Base-by-base conservation (phyloP, 495 filamentous ascomycete genomes). In the Podospora didyma region DNA sequence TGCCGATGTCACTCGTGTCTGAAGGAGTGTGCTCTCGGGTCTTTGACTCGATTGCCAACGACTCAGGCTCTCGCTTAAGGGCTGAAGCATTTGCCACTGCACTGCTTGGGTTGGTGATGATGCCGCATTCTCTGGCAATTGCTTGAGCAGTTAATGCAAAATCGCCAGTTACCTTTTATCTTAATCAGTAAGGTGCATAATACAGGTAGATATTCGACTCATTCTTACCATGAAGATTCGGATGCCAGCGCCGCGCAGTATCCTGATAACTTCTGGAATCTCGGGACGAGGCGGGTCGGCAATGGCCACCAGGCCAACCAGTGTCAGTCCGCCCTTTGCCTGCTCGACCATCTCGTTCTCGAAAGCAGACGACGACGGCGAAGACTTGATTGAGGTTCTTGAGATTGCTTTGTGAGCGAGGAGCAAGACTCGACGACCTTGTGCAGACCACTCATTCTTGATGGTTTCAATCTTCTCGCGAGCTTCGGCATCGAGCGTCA, bases 131-230 rank as follows among this genome's bases (percentile, higher is more conserved):
- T 3, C 73, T 68, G 5, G 86, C 86, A 56, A 90, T 89, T 2
- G 86, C 84, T 57, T 81, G 76, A 0, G 86, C 87, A 2, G 88
- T 90, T 20, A 87, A 74, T 11, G 83, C 82, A 59, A 86, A 87
- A 64, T 92, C 87, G 31, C 88, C 87, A 22, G 87, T 90, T n/a
- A 85, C 82, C 65, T 73, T 34, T 9, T n/a, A 14, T 5, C 12
- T 0, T n/a, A 42, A 16, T 16, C 6, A 21, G 53, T 52, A 2
- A 49, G 52, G n/a, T 12, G 39, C 1, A 1, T 3, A 2, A 28
- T 45, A 20, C 1, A 2, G 28, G 17, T 17, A 4, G 11, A 24
- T 4, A 23, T 3, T 20, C 5, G 53, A 12, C 17, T 21, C 34
- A 19, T 21, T 16, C 17, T 59, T 35, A 68, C 67, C 86, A 88